phyloP scores from a whole-genome alignment of 2,329 filamentous ascomycete species.

The Scedosporium minutisporum region DNA sequence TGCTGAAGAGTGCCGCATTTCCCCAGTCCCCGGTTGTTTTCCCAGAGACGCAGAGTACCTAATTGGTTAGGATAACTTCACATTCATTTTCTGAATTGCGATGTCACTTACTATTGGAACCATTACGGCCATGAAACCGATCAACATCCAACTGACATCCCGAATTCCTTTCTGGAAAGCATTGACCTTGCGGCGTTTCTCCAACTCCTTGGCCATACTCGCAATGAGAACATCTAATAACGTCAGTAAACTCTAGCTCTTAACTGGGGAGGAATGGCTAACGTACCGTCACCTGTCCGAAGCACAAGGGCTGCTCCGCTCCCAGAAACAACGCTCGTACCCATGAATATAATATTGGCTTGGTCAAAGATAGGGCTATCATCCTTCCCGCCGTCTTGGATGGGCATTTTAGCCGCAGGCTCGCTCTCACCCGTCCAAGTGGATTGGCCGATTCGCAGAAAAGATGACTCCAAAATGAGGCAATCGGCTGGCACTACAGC shows the following conservation, averaged over 20 bases:
- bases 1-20: slow-evolving; percentile 17
- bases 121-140: slow-evolving; percentile 20
- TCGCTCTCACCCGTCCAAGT: slow-evolving; percentile 20
- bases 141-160: slow-evolving; percentile 19
- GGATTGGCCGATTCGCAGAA: slow-evolving; percentile 19
- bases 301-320: no score
- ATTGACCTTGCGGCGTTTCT: slow-evolving; percentile 15
- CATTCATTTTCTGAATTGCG: no score
- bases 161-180: slow-evolving; percentile 19
- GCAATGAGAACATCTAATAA: slow-evolving; percentile 16
- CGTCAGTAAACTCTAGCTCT: no score
- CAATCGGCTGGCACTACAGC: no score
- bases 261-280: no score
- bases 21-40: slow-evolving; percentile 16
- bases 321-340: no score
- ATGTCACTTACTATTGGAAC: slow-evolving; percentile 17
- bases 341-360: no score
- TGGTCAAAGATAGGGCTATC: no score
- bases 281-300: no score
- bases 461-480: slow-evolving; percentile 13
- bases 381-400: background rate
- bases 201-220: slow-evolving; percentile 16
- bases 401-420: slow-evolving; percentile 15
- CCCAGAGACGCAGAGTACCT: no score
- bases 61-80: no score